A percentile compares a stretch with the other conserved stretches of the same genome.
Conservation (phyloP, 1,284 basidiomycete genomes). For the Cutaneotrichosporon mucoides region DNA sequence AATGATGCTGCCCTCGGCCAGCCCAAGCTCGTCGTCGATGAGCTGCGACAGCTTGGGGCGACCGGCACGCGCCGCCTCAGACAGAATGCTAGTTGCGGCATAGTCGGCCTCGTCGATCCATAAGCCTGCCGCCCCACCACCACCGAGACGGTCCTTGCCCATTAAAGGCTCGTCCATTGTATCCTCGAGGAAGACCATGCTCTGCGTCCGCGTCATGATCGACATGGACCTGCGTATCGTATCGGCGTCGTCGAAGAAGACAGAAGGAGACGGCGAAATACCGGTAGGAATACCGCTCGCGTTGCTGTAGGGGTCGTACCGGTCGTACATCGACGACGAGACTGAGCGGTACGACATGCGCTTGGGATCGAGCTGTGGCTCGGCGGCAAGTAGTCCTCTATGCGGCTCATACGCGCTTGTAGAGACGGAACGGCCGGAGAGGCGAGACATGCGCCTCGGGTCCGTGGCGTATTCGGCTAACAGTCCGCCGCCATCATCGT, state of each 20-base stretch:
- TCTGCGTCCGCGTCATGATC: constrained; percentile 30
- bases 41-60: constrained; percentile 68
- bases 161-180: constrained; percentile 12
- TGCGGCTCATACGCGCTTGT: neutral
- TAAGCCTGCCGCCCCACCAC: constrained; percentile 13
- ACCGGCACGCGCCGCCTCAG: constrained; percentile 67
- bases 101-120: constrained; percentile 66
- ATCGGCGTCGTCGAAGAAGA: constrained; percentile 31
- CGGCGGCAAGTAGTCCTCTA: neutral
- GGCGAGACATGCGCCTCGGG: neutral
- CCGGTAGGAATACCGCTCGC: constrained; percentile 6
- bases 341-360: constrained; percentile 26
- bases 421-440: neutral
- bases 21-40: constrained; percentile 62
- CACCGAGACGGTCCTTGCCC: neutral
- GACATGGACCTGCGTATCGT: constrained; percentile 18
- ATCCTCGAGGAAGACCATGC: constrained; percentile 44
- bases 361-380: neutral
- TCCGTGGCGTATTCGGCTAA: neutral
- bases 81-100: constrained; percentile 61
- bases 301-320: constrained; percentile 33
- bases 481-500: neutral
- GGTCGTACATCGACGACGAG: constrained; percentile 29
- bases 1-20: constrained; percentile 58
- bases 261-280: constrained; percentile 26